Evolutionary conservation across 371 early-diverging fungal species (phyloP), one percentile per base, ranked within the genome.

Genomic region (Mucor plumbeus): DNA sequence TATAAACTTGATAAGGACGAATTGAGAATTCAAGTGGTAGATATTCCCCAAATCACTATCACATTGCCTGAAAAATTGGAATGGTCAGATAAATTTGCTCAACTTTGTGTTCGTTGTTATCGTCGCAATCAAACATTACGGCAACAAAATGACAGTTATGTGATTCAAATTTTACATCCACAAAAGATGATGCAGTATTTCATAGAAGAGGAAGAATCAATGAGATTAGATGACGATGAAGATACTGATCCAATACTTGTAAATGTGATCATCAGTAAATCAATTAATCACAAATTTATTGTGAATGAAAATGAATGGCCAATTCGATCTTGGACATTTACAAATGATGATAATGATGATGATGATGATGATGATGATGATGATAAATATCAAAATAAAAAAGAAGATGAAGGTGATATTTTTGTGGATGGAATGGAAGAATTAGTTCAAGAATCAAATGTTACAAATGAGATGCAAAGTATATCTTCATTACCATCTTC

Each of bases 351-450:
- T 0, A 77, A 80, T 15, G 82, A 79, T 4, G 79, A 76, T 19
- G 82, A 79, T 7, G 77, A 76, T 15, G n/a, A n/a, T n/a, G n/a
- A n/a, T n/a, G n/a, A n/a, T n/a, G n/a, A n/a, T n/a, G n/a, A n/a
- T n/a, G 84, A 77, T 1, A 76, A 75, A 19, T 76, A 83, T 34
- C 71, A 78, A 33, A 83, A 75, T 0, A 77, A 79, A 17, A 81
- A 80, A 2, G 79, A 78, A 19, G 82, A 82, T 5, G 78, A 72
- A 10, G 65, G 65, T 4, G 76, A 79, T 50, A 66, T 73, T 4
- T 78, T 75, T 62, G 75, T 75, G 21, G 79, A 78, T 64, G 73
- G 70, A 11, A 75, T 72, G 78, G 76, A 73, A 41, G 62, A 67
- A 13, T 26, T 71, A 7, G 57, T 69, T 14, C 43, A 61, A 15